A percentile compares a stretch with the other conserved stretches of the same genome.
Evolutionary conservation across 1,139 yeast genomes (phyloP).

Genomic region (Spencermartinsiella ligniputridi): DNA sequence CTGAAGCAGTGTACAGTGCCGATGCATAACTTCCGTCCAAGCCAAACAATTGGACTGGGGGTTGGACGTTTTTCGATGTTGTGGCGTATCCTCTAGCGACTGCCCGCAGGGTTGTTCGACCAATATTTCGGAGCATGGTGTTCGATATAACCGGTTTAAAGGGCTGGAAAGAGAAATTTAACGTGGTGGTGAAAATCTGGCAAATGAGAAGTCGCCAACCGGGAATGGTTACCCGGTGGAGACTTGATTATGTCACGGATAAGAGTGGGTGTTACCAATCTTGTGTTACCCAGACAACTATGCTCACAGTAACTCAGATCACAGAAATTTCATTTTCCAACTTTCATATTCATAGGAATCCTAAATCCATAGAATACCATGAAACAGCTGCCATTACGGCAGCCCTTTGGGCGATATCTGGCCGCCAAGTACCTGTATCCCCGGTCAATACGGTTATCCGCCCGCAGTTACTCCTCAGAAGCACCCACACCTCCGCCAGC

Average conservation of each 20-base stretch:
- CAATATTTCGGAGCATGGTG: neutral
- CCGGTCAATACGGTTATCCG: too few relatives aligned
- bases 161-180: neutral
- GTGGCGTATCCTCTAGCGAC: constrained; percentile 38
- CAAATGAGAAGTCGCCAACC: neutral
- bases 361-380: neutral
- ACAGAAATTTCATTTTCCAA: too few relatives aligned
- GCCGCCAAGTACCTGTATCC: too few relatives aligned
- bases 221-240: neutral
- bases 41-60: constrained; percentile 93
- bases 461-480: too few relatives aligned
- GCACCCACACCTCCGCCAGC: too few relatives aligned
- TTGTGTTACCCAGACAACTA: too few relatives aligned
- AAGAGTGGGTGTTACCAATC: too few relatives aligned
- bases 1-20: constrained; percentile 90
- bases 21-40: constrained; percentile 96
- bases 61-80: constrained; percentile 56
- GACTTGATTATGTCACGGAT: too few relatives aligned
- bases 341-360: too few relatives aligned
- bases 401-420: neutral
- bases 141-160: neutral
- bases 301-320: too few relatives aligned
- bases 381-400: neutral
- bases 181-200: neutral
- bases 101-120: constrained; percentile 7